Conservation (phyloP, 176 grass and related monocot species). For the Eleusine indica region DNA sequence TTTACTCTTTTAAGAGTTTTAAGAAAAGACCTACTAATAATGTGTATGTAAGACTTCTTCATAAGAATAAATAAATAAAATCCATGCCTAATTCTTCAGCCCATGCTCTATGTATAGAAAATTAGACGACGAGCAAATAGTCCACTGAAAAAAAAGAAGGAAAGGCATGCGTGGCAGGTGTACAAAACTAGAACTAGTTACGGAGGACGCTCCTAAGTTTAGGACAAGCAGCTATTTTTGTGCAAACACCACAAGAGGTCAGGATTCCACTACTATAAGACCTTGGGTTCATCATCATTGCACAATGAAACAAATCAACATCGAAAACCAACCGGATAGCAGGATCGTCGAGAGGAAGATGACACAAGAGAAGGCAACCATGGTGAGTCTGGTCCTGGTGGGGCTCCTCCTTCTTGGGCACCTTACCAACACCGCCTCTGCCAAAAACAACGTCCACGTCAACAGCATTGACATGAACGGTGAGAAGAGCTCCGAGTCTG, state of each 20-base stretch:
- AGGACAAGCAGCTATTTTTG: background rate
- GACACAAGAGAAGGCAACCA: background rate
- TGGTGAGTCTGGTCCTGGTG: slow-evolving; percentile 30
- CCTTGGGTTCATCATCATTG: background rate
- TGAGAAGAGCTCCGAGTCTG: background rate
- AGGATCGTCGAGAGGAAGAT: background rate
- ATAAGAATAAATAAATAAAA: too few relatives aligned
- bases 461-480: background rate
- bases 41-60: too few relatives aligned
- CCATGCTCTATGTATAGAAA: background rate
- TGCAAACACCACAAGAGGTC: background rate
- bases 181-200: background rate
- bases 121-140: too few relatives aligned
- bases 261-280: background rate
- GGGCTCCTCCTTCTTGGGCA: slow-evolving; percentile 1
- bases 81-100: too few relatives aligned
- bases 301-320: too few relatives aligned
- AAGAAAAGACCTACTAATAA: too few relatives aligned
- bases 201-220: background rate
- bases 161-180: background rate
- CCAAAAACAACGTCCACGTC: background rate
- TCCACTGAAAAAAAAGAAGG: background rate
- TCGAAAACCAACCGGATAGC: too few relatives aligned
- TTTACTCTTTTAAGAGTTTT: too few relatives aligned
- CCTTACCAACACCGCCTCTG: background rate